These are phyloP conservation scores for Tricholoma furcatifolium DNA, from an alignment of 768 basidiomycete genomes.

Conservation along the genomic window DNA sequence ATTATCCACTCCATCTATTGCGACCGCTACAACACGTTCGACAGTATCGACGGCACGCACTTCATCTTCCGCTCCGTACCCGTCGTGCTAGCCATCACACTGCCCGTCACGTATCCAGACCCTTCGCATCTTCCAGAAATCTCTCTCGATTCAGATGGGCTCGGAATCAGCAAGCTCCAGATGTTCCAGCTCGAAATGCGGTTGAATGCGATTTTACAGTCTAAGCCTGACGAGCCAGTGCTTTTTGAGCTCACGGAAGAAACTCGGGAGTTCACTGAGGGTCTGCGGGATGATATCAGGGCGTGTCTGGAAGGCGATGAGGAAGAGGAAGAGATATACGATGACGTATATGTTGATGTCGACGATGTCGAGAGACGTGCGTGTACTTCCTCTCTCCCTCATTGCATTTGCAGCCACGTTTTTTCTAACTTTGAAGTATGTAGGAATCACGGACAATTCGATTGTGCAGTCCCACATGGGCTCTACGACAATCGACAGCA, in stretches of 20 bases:
- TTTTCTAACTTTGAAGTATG: not conserved
- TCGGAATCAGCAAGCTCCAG: constrained; percentile 7
- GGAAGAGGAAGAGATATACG: constrained; percentile 5
- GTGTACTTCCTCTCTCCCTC: not conserved
- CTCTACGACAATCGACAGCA: not conserved
- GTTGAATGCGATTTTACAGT: constrained; percentile 5
- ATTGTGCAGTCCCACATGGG: constrained; percentile 6
- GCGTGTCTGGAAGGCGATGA: constrained; percentile 3
- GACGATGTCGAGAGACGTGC: constrained; percentile 2
- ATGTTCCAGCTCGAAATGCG: constrained; percentile 9
- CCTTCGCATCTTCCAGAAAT: constrained; percentile 1
- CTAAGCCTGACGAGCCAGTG: constrained; percentile 6
- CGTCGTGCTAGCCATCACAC: constrained; percentile 5
- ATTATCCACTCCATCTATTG: constrained; percentile 11
- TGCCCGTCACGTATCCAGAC: constrained; percentile 6
- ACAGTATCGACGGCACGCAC: constrained; percentile 9
- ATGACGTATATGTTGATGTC: not conserved
- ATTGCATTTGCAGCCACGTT: not conserved
- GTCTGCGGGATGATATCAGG: constrained; percentile 4
- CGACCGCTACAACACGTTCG: constrained; percentile 8
- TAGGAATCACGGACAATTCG: constrained; percentile 5
- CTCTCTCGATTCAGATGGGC: constrained; percentile 10
- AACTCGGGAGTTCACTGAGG: constrained; percentile 12
- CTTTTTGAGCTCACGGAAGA: constrained; percentile 10
- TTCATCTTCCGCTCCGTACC: constrained; percentile 9